Evolutionary conservation across 2,329 filamentous ascomycete species (phyloP).

Genomic region (Venturia aucupariae): DNA sequence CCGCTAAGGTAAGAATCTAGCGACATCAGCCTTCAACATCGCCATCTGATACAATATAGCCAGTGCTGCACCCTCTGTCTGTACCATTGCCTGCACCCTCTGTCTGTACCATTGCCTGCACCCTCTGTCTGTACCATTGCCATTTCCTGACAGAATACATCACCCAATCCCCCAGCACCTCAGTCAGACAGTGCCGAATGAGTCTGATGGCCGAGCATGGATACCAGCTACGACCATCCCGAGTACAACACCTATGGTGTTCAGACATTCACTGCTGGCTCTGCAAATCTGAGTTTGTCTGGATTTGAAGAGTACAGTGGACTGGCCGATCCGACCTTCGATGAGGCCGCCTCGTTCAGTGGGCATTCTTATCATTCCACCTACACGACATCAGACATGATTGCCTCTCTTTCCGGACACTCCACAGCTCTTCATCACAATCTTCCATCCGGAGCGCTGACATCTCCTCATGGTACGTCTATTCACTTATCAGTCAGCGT

Average conservation of each 20-base stretch:
- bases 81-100: neutral
- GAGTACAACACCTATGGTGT: constrained; percentile 20
- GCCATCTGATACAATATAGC: neutral
- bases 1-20: constrained; percentile 1
- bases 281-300: constrained; percentile 32
- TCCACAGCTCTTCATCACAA: neutral
- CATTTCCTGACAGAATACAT: no score
- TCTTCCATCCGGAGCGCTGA: neutral
- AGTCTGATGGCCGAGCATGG: constrained; percentile 5
- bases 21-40: neutral
- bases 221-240: neutral
- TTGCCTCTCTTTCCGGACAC: neutral
- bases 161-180: neutral
- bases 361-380: neutral
- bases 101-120: neutral
- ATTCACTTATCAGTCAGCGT: neutral
- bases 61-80: neutral
- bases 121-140: neutral
- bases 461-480: constrained; percentile 4
- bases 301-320: constrained; percentile 28
- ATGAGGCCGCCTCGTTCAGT: neutral
- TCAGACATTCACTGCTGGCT: constrained; percentile 28
- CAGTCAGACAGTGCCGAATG: neutral
- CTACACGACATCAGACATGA: neutral
- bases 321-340: constrained; percentile 21